Evolutionary conservation across 208 protist species (phyloP).

Genomic region (Leishmania tropica): DNA sequence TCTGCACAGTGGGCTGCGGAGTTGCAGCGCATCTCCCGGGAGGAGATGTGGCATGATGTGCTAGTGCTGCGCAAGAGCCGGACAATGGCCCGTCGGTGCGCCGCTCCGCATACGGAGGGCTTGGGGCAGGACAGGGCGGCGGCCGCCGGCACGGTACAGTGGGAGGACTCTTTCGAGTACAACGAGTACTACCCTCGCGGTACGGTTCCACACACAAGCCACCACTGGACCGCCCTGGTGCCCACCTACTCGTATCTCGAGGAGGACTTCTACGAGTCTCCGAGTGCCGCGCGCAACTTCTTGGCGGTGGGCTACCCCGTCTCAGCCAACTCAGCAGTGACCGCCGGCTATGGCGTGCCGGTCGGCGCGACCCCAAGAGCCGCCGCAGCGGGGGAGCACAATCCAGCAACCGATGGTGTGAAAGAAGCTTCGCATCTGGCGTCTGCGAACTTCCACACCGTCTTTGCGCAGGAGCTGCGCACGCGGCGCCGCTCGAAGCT

Average conservation of each 20-base stretch:
- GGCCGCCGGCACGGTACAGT: slow-evolving; percentile 30
- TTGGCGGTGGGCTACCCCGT: slow-evolving; percentile 48
- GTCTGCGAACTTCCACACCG: slow-evolving; percentile 36
- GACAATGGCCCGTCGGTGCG: slow-evolving; percentile 9
- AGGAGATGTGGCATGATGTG: slow-evolving; percentile 54
- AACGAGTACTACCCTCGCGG: slow-evolving; percentile 75
- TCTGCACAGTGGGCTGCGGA: slow-evolving; percentile 13
- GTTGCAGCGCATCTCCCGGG: slow-evolving; percentile 3
- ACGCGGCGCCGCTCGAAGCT: slow-evolving; percentile 46
- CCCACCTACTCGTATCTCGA: slow-evolving; percentile 80
- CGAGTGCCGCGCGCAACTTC: slow-evolving; percentile 47
- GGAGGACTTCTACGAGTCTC: slow-evolving; percentile 56
- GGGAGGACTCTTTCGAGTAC: slow-evolving; percentile 83
- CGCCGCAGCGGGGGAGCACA: neutral
- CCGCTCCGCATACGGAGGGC: neutral
- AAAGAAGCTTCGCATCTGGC: slow-evolving; percentile 18
- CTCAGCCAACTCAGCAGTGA: slow-evolving; percentile 6
- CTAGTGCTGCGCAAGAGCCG: slow-evolving; percentile 58
- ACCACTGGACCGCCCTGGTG: slow-evolving; percentile 79
- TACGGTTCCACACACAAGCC: slow-evolving; percentile 29
- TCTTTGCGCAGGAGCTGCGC: slow-evolving; percentile 75
- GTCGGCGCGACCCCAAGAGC: neutral
- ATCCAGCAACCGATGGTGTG: neutral
- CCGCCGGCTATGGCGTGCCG: neutral
- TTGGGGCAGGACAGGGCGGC: neutral